Conservation (phyloP, 495 filamentous ascomycete genomes). For the Acidomyces sp. region DNA sequence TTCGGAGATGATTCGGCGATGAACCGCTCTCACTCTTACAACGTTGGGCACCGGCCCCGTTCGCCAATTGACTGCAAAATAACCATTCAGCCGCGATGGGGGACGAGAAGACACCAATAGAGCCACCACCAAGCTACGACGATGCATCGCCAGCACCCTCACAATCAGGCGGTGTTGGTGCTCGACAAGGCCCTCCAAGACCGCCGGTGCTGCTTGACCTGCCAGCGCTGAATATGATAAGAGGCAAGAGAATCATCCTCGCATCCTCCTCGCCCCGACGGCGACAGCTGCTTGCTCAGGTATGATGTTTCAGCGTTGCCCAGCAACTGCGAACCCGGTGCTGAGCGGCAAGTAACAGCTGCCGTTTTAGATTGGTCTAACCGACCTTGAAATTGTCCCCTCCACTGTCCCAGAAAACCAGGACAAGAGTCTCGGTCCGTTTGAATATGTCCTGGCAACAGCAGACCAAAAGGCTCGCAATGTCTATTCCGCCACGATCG, state of each 20-base stretch:
- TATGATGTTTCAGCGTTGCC: conserved; percentile 20
- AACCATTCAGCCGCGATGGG: conserved; percentile 21
- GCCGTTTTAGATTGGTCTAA: conserved; percentile 47
- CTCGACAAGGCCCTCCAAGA: conserved; percentile 25
- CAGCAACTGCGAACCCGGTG: background rate
- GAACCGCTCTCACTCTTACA: background rate
- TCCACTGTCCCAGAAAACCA: conserved; percentile 71
- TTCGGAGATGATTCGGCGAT: background rate
- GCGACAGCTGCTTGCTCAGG: conserved; percentile 58
- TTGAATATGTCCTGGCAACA: conserved; percentile 82
- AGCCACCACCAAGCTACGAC: conserved; percentile 28
- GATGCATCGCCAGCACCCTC: conserved; percentile 10
- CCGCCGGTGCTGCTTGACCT: conserved; percentile 55
- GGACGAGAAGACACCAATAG: conserved; percentile 20
- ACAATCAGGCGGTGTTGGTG: conserved; percentile 6
- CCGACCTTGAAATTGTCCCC: conserved; percentile 60
- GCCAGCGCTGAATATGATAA: conserved; percentile 59
- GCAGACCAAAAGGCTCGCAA: conserved; percentile 66
- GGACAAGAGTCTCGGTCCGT: conserved; percentile 63
- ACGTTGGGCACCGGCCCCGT: background rate
- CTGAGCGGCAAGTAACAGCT: conserved; percentile 17
- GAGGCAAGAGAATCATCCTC: conserved; percentile 64
- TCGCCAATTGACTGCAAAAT: too few species aligned
- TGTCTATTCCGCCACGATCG: conserved; percentile 59
- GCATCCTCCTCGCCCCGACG: conserved; percentile 79